Conservation (phyloP, 1,139 yeast species). For the Yamadazyma kanchanaburiensis region DNA sequence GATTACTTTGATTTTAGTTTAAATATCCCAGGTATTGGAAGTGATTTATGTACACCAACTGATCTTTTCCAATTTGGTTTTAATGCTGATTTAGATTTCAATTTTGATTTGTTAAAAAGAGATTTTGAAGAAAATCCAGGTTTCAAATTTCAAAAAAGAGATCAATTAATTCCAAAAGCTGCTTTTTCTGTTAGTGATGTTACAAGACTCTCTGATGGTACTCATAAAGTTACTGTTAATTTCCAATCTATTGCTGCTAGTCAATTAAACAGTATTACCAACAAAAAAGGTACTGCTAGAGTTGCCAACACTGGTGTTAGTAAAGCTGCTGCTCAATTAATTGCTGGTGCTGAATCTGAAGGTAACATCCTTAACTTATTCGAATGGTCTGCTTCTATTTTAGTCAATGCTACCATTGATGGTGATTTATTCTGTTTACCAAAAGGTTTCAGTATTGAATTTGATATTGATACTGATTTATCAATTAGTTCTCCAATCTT, state of each 20-base stretch:
- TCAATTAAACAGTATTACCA: conserved; percentile 20
- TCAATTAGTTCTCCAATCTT: conserved; percentile 15
- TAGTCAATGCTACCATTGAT: conserved; percentile 18
- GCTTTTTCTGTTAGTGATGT: conserved; percentile 24
- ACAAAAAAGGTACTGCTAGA: conserved; percentile 18
- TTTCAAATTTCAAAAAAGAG: conserved; percentile 10
- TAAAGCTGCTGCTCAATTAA: conserved; percentile 11
- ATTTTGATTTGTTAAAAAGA: conserved; percentile 12
- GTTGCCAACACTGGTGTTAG: conserved; percentile 17
- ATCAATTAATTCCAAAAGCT: conserved; percentile 23
- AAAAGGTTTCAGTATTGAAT: conserved; percentile 21
- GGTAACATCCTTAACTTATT: conserved; percentile 22
- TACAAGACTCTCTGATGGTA: conserved; percentile 20
- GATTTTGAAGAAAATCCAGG: conserved; percentile 2
- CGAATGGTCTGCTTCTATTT: conserved; percentile 24
- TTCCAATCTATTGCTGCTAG: conserved; percentile 20
- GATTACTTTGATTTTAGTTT: conserved; percentile 12
- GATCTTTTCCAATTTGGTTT: conserved; percentile 11
- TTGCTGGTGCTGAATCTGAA: conserved; percentile 16
- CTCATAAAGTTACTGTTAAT: conserved; percentile 26
- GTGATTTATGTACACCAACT: conserved; percentile 8
- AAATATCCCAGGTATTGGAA: conserved; percentile 7
- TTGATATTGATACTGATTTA: conserved; percentile 17
- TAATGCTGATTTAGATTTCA: conserved; percentile 8
- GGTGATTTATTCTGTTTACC: conserved; percentile 29